These are phyloP conservation scores for Coix lacrymajobi DNA, from an alignment of 176 grass and related monocot genomes.

Conservation along the genomic window DNA sequence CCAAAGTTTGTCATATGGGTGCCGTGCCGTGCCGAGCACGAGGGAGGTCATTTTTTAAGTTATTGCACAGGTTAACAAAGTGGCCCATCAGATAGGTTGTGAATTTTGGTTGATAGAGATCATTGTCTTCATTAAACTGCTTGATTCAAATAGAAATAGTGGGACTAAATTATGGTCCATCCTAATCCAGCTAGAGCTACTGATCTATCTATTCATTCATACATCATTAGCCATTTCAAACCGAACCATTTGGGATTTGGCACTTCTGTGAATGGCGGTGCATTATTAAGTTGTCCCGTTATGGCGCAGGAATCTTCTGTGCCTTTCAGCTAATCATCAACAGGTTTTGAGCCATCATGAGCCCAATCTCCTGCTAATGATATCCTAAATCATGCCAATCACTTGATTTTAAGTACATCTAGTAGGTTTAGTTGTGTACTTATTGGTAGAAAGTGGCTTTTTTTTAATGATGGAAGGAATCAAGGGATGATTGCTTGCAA, in stretches of 20 bases:
- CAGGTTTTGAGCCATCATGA: constrained; percentile 42
- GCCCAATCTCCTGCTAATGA: constrained; percentile 41
- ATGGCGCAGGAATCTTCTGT: constrained; percentile 33
- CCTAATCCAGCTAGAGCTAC: constrained; percentile 20
- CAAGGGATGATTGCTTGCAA: constrained; percentile 38
- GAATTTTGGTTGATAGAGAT: constrained; percentile 43
- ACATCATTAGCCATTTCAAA: constrained; percentile 44
- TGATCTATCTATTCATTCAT: constrained; percentile 17
- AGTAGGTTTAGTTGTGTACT: constrained; percentile 45
- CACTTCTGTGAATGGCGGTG: constrained; percentile 40
- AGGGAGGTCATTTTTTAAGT: constrained; percentile 29
- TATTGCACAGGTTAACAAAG: constrained; percentile 19
- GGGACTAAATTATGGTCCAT: constrained; percentile 25
- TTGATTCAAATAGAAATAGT: constrained; percentile 24
- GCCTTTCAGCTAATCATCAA: constrained; percentile 27
- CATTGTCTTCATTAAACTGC: constrained; percentile 34
- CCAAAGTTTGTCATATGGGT: not conserved
- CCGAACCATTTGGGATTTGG: constrained; percentile 47
- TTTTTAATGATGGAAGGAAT: constrained; percentile 34
- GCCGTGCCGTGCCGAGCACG: not conserved
- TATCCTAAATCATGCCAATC: constrained; percentile 46
- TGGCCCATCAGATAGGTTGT: constrained; percentile 16
- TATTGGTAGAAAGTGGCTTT: constrained; percentile 31
- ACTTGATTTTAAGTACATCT: constrained; percentile 42
- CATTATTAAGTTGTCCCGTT: constrained; percentile 43